Evolutionary conservation across 2,329 filamentous ascomycete species (phyloP).

Genomic region (Ramularia endophylla): DNA sequence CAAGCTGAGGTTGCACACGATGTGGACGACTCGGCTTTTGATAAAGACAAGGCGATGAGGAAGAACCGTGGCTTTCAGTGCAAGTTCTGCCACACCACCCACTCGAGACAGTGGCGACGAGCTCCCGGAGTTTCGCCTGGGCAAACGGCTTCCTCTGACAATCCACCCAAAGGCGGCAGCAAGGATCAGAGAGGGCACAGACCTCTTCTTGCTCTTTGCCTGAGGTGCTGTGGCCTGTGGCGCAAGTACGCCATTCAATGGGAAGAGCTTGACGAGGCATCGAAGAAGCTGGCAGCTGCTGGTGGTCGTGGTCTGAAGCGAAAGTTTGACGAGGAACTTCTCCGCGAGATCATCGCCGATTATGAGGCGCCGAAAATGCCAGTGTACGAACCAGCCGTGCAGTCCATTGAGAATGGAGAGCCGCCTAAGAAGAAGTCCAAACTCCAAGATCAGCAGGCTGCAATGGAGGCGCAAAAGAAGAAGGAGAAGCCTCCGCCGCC

Average conservation of each 20-base stretch:
- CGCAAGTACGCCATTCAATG: slow-evolving; percentile 92
- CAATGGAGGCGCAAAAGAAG: slow-evolving; percentile 52
- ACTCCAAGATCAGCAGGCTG: slow-evolving; percentile 26
- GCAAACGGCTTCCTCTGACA: slow-evolving; percentile 48
- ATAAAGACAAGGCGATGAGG: slow-evolving; percentile 72
- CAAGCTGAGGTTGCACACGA: slow-evolving; percentile 91
- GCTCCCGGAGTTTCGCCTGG: slow-evolving; percentile 73
- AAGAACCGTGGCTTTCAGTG: slow-evolving; percentile 84
- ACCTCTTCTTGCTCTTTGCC: slow-evolving; percentile 76
- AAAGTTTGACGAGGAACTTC: slow-evolving; percentile 86
- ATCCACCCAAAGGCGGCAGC: slow-evolving; percentile 55
- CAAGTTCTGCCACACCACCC: slow-evolving; percentile 80
- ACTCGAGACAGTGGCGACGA: slow-evolving; percentile 83
- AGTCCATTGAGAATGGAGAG: slow-evolving; percentile 35
- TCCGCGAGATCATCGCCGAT: slow-evolving; percentile 63
- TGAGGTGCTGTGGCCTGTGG: slow-evolving; percentile 89
- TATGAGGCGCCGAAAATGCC: slow-evolving; percentile 45
- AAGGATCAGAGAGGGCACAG: slow-evolving; percentile 70
- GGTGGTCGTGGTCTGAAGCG: slow-evolving; percentile 82
- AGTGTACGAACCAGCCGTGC: slow-evolving; percentile 7
- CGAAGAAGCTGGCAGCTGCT: slow-evolving; percentile 77
- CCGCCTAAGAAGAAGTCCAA: slow-evolving; percentile 58
- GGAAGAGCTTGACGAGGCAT: slow-evolving; percentile 87
- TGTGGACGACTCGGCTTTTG: slow-evolving; percentile 91
- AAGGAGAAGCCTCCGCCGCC: slow-evolving; percentile 46